Percentiles rank a stretch among this genome's conserved stretches.
These are phyloP conservation scores for Arbutus unedo DNA, from an alignment of 148 eudicot genomes.

Conservation along the genomic window DNA sequence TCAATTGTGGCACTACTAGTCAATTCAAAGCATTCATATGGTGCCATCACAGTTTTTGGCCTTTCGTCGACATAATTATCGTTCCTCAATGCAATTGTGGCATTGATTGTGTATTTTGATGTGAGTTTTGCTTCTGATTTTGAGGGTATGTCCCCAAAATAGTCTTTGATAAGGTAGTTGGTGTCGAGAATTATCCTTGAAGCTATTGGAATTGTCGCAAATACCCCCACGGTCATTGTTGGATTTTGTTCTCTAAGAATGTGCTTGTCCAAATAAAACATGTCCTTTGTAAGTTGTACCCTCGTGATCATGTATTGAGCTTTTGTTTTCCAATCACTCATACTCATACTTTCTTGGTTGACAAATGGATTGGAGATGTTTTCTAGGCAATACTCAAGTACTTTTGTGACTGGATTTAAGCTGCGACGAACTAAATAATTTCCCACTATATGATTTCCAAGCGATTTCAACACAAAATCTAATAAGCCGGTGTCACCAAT, in stretches of 20 bases:
- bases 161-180: slow-evolving; percentile 68
- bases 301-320: slow-evolving; percentile 39
- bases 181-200: slow-evolving; percentile 77
- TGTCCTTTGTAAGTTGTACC: slow-evolving; percentile 67
- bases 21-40: slow-evolving; percentile 44
- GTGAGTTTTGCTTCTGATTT: slow-evolving; percentile 23
- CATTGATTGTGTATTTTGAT: slow-evolving; percentile 35
- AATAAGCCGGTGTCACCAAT: slow-evolving; percentile 91
- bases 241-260: slow-evolving; percentile 45
- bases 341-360: slow-evolving; percentile 39
- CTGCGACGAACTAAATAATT: slow-evolving; percentile 85
- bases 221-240: slow-evolving; percentile 25
- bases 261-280: slow-evolving; percentile 49
- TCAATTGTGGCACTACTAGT: slow-evolving; percentile 37
- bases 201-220: slow-evolving; percentile 54
- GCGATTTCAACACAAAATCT: slow-evolving; percentile 91
- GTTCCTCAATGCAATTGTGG: slow-evolving; percentile 39
- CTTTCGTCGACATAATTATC: neutral
- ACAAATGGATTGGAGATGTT: slow-evolving; percentile 47
- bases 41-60: slow-evolving; percentile 28
- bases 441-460: slow-evolving; percentile 90
- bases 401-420: slow-evolving; percentile 90
- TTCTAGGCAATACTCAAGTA: slow-evolving; percentile 83
- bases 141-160: slow-evolving; percentile 24
- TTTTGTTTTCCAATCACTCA: slow-evolving; percentile 32